Percentiles rank a stretch among this genome's conserved stretches.
phyloP scores from a whole-genome alignment of 257 asterid species.

The Paulownia fortunei region DNA sequence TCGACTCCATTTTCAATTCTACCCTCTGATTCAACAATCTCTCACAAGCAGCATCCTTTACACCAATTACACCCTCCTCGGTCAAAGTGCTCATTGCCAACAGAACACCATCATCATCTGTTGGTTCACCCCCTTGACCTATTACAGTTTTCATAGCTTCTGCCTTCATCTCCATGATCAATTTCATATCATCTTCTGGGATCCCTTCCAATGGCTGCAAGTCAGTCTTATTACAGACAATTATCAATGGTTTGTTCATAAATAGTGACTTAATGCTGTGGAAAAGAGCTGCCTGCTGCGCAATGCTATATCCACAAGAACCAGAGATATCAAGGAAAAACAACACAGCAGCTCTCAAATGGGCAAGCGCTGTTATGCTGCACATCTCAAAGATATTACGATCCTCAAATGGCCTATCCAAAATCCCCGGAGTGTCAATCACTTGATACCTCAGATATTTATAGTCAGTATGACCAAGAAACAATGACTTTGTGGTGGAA shows the following conservation, averaged over 20 bases:
- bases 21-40: slow-evolving; percentile 90
- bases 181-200: slow-evolving; percentile 79
- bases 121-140: slow-evolving; percentile 89
- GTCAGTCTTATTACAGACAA: slow-evolving; percentile 95
- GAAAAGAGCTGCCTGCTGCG: slow-evolving; percentile 93
- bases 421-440: slow-evolving; percentile 95
- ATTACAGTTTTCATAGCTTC: slow-evolving; percentile 92
- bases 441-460: slow-evolving; percentile 92
- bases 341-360: slow-evolving; percentile 90
- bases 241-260: slow-evolving; percentile 85
- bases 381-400: slow-evolving; percentile 99
- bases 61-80: slow-evolving; percentile 91
- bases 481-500: slow-evolving; percentile 92
- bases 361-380: slow-evolving; percentile 97
- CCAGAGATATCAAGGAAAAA: slow-evolving; percentile 95
- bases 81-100: slow-evolving; percentile 92
- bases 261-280: slow-evolving; percentile 94
- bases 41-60: slow-evolving; percentile 94
- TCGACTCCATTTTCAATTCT: slow-evolving; percentile 89
- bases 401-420: slow-evolving; percentile 97
- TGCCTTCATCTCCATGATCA: slow-evolving; percentile 84
- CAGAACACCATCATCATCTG: slow-evolving; percentile 67
- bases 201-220: slow-evolving; percentile 85
- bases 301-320: slow-evolving; percentile 92
- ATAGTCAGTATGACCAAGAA: slow-evolving; percentile 95